Percentiles rank a stretch among this genome's conserved stretches.
These are phyloP conservation scores for Elsinoe australis DNA, from an alignment of 2,329 filamentous ascomycete genomes.

Conservation along the genomic window DNA sequence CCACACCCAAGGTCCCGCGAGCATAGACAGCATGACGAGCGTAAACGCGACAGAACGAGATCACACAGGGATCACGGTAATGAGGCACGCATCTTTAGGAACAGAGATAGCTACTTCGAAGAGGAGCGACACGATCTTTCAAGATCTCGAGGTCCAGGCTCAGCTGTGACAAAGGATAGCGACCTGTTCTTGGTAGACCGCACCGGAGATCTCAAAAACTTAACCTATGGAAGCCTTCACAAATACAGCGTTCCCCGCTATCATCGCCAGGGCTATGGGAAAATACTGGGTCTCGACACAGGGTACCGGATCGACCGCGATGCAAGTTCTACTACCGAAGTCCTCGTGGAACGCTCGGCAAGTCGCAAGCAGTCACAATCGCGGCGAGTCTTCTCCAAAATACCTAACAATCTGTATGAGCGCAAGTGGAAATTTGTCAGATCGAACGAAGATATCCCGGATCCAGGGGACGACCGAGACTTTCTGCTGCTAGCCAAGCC, in stretches of 20 bases:
- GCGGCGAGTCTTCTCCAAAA: not conserved
- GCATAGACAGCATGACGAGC: not conserved
- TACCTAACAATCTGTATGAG: not conserved
- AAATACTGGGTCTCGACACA: conserved; percentile 58
- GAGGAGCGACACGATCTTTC: too few species aligned
- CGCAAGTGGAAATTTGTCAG: not conserved
- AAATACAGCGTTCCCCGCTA: conserved; percentile 65
- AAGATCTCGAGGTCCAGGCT: not conserved
- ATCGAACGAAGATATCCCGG: not conserved
- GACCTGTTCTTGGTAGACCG: conserved; percentile 57
- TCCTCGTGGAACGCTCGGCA: conserved; percentile 36
- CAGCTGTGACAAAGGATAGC: too few species aligned
- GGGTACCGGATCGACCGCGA: conserved; percentile 60
- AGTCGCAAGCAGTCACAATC: not conserved
- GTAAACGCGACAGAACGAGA: not conserved
- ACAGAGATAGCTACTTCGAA: too few species aligned
- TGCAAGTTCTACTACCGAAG: conserved; percentile 45
- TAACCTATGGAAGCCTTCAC: conserved; percentile 66
- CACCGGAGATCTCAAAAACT: conserved; percentile 67
- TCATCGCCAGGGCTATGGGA: conserved; percentile 58
- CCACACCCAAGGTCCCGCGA: not conserved
- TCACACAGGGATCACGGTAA: too few species aligned
- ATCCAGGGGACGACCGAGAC: not conserved
- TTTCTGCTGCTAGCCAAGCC: conserved; percentile 6
- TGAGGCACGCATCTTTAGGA: too few species aligned